Conservation (phyloP, 768 basidiomycete genomes). For the Panaeolus cyanescens region DNA sequence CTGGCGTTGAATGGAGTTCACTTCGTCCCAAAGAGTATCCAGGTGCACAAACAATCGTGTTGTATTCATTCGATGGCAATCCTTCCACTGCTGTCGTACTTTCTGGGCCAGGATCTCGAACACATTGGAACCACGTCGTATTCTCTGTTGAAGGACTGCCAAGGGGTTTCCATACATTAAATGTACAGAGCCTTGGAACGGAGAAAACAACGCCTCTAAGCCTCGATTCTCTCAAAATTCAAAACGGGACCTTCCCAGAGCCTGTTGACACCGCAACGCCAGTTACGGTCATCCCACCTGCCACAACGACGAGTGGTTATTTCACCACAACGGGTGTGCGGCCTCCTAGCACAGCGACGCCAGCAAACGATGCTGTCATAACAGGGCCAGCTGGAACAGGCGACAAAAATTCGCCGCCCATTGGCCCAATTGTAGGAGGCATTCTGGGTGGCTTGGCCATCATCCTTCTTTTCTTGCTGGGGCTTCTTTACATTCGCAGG, state of each 20-base stretch:
- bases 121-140: conserved; percentile 21
- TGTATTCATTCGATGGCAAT: conserved; percentile 24
- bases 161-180: conserved; percentile 19
- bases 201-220: conserved; percentile 21
- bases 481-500: neutral
- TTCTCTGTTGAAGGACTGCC: conserved; percentile 18
- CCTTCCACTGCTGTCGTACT: conserved; percentile 13
- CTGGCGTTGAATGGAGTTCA: conserved; percentile 20
- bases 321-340: neutral
- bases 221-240: conserved; percentile 19
- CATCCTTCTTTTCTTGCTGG: neutral
- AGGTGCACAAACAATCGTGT: conserved; percentile 8
- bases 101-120: conserved; percentile 8
- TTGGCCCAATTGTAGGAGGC: neutral
- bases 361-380: neutral
- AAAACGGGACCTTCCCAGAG: neutral
- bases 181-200: conserved; percentile 17
- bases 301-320: neutral
- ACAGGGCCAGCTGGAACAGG: neutral
- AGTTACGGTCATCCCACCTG: neutral
- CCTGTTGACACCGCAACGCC: neutral
- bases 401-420: neutral
- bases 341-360: neutral
- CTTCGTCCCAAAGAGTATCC: conserved; percentile 19
- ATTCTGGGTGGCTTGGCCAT: neutral